A percentile compares a stretch with the other conserved stretches of the same genome.
Evolutionary conservation across 495 filamentous ascomycete genomes (phyloP).

Genomic region (Neohortaea acidophila): DNA sequence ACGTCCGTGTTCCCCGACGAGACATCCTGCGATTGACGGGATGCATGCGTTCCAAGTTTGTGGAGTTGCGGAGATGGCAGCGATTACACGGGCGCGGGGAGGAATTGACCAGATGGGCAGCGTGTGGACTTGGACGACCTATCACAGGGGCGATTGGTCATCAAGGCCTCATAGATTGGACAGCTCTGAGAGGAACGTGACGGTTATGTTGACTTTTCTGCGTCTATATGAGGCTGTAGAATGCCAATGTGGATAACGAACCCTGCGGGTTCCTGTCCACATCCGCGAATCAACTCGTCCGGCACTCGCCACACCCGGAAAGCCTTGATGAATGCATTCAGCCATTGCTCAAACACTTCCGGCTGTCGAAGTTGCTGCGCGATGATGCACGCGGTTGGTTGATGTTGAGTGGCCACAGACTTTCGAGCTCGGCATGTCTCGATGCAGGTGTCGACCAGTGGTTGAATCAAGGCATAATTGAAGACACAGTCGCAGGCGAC

Average conservation of each 20-base stretch:
- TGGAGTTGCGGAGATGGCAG: too few relatives aligned
- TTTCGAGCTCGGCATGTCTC: constrained; percentile 51
- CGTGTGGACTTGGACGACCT: too few relatives aligned
- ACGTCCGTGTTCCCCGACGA: too few relatives aligned
- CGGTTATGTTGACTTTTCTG: too few relatives aligned
- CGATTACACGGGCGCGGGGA: too few relatives aligned
- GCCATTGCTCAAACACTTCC: constrained; percentile 73
- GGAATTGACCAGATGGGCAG: too few relatives aligned
- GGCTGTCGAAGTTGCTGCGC: constrained; percentile 75
- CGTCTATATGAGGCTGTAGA: too few relatives aligned
- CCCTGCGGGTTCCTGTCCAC: constrained; percentile 42
- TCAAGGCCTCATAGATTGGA: too few relatives aligned
- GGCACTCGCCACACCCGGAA: constrained; percentile 72
- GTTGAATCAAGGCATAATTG: constrained; percentile 47
- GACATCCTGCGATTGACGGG: too few relatives aligned
- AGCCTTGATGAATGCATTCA: constrained; percentile 43
- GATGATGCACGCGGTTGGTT: constrained; percentile 52
- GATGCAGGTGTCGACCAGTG: constrained; percentile 72
- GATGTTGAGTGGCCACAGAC: neutral
- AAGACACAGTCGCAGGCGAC: constrained; percentile 31
- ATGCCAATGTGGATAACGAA: constrained; percentile 55
- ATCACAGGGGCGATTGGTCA: too few relatives aligned
- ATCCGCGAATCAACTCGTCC: constrained; percentile 40
- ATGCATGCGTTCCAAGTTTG: too few relatives aligned
- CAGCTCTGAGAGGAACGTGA: too few relatives aligned